Percentiles rank a stretch among this genome's conserved stretches.
Conservation (phyloP, 805 yeast species). For the Barnettozyma salicaria region DNA sequence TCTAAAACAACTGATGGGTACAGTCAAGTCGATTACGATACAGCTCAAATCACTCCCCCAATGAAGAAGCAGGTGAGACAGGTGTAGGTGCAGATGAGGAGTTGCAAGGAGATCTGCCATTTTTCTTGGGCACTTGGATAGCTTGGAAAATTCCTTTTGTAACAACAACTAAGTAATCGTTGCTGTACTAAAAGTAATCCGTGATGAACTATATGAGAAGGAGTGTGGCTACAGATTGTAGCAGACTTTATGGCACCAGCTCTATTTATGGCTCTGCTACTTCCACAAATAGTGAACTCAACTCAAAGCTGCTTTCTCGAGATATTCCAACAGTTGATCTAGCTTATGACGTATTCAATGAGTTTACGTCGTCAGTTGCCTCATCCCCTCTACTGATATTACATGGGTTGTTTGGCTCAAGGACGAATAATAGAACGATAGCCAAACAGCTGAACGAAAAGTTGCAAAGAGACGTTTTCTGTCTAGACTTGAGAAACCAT, state of each 20-base stretch:
- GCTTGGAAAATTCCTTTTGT: too few relatives aligned
- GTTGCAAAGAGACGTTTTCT: conserved; percentile 53
- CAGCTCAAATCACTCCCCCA: too few relatives aligned
- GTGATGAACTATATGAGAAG: too few relatives aligned
- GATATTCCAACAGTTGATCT: conserved; percentile 49
- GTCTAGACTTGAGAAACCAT: conserved; percentile 81
- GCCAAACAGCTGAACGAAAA: conserved; percentile 48
- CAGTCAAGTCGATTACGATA: too few relatives aligned
- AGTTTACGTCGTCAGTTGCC: conserved; percentile 21
- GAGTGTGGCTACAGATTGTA: too few relatives aligned
- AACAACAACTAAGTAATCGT: too few relatives aligned
- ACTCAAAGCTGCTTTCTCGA: conserved; percentile 24
- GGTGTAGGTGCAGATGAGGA: too few relatives aligned
- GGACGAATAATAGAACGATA: conserved; percentile 74
- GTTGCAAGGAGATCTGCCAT: too few relatives aligned
- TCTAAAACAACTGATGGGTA: too few relatives aligned
- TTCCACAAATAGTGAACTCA: conserved; percentile 17
- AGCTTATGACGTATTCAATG: conserved; percentile 44
- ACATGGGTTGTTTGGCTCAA: conserved; percentile 89
- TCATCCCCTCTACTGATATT: conserved; percentile 57
- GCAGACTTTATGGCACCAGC: not conserved
- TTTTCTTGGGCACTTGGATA: too few relatives aligned
- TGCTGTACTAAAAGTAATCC: too few relatives aligned
- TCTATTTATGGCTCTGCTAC: conserved; percentile 5
- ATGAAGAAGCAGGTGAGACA: too few relatives aligned